Percentiles rank a stretch among this genome's conserved stretches.
Conservation (phyloP, 345 rosid genomes). For the Citrus inodora region DNA sequence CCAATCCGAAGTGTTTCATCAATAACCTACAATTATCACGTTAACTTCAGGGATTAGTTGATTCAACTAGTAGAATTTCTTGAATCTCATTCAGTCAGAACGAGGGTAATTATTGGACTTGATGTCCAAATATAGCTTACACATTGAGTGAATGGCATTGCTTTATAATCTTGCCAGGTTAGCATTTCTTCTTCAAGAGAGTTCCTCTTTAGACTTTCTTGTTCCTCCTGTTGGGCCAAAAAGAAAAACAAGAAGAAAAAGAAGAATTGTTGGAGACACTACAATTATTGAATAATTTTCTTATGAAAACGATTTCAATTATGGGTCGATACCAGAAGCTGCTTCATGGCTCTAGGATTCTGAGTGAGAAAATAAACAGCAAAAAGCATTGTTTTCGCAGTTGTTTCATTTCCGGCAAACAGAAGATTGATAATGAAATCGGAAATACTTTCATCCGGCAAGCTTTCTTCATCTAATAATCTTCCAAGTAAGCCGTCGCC, state of each 20-base stretch:
- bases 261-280: background rate
- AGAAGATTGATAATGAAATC: conserved; percentile 84
- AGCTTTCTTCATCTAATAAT: conserved; percentile 62
- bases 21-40: conserved; percentile 43
- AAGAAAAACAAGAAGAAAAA: background rate
- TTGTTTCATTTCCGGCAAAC: conserved; percentile 91
- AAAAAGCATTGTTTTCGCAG: conserved; percentile 81
- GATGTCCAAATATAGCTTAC: conserved; percentile 34
- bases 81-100: background rate
- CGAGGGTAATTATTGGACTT: background rate
- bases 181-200: conserved; percentile 26
- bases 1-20: conserved; percentile 86
- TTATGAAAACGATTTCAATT: background rate
- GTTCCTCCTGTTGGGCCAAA: conserved; percentile 61
- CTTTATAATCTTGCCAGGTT: conserved; percentile 78
- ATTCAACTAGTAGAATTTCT: background rate
- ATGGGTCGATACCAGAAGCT: conserved; percentile 38
- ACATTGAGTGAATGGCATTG: conserved; percentile 82
- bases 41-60: background rate
- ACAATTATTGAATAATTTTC: background rate
- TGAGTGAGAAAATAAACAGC: conserved; percentile 75
- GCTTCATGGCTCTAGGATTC: conserved; percentile 57
- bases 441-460: conserved; percentile 57
- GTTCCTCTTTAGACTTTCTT: conserved; percentile 30
- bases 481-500: conserved; percentile 64